phyloP scores from a whole-genome alignment of 2,329 filamentous ascomycete genomes.

The Phyllosticta citrichinensis region DNA sequence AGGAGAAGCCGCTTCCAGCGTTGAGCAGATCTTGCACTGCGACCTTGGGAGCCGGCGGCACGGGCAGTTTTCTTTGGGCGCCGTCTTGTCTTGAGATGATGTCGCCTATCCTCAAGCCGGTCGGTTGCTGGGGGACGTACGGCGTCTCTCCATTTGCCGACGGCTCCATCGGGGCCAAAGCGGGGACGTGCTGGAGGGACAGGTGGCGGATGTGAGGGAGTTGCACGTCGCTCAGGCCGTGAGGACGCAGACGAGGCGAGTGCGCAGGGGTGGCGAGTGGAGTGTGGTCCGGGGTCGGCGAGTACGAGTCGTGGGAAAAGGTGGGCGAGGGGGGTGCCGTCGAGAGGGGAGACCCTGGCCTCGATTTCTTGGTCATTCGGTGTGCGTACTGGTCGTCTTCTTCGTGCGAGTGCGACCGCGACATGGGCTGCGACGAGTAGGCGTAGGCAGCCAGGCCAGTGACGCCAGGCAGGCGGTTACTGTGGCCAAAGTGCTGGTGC shows the following conservation, averaged over 20 bases:
- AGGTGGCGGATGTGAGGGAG: constrained; percentile 75
- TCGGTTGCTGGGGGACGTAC: constrained; percentile 45
- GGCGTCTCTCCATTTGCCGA: constrained; percentile 50
- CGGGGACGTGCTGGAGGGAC: constrained; percentile 55
- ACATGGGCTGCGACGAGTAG: constrained; percentile 69
- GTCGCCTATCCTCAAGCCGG: constrained; percentile 74
- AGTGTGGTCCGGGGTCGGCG: constrained; percentile 95
- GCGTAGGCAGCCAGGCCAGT: constrained; percentile 43
- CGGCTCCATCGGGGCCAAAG: constrained; percentile 62
- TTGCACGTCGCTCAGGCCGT: constrained; percentile 61
- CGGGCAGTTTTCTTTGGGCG: constrained; percentile 79
- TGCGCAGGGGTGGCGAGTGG: constrained; percentile 94
- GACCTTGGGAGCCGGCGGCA: constrained; percentile 83
- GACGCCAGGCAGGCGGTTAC: constrained; percentile 49
- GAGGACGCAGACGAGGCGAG: constrained; percentile 79
- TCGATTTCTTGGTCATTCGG: constrained; percentile 73
- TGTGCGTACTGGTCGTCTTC: constrained; percentile 72
- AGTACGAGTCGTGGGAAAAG: constrained; percentile 91
- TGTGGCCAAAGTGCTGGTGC: constrained; percentile 36
- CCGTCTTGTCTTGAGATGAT: constrained; percentile 87
- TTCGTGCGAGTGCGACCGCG: constrained; percentile 73
- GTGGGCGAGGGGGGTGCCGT: constrained; percentile 93
- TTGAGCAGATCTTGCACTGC: constrained; percentile 77
- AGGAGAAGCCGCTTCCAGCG: constrained; percentile 54
- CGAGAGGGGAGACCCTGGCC: constrained; percentile 88